Percentiles rank a stretch among this genome's conserved stretches.
Conservation (phyloP, 176 grass and related monocot species). For the Oryza glaberrima region DNA sequence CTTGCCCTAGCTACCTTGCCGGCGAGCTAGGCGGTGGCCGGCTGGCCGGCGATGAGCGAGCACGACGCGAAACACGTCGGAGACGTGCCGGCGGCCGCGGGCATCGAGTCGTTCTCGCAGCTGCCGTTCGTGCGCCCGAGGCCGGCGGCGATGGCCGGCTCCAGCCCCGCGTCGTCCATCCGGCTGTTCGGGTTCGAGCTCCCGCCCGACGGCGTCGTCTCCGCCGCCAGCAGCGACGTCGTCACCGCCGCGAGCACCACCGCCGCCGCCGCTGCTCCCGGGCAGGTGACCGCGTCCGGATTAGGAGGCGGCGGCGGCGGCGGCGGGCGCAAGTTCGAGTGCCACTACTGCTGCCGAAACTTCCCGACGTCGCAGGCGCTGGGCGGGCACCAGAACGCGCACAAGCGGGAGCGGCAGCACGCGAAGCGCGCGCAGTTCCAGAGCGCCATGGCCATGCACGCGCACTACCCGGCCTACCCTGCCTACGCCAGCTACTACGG, state of each 20-base stretch:
- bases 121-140: constrained; percentile 71
- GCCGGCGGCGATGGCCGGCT: constrained; percentile 16
- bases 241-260: neutral
- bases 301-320: neutral
- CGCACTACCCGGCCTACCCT: constrained; percentile 56
- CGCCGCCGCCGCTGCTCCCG: neutral
- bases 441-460: constrained; percentile 69
- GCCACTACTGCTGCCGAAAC: constrained; percentile 98
- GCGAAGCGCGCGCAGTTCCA: constrained; percentile 87
- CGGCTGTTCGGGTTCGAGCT: constrained; percentile 89
- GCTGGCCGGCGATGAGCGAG: constrained; percentile 61
- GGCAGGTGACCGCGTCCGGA: neutral
- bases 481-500: constrained; percentile 55
- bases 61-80: constrained; percentile 47
- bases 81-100: constrained; percentile 25
- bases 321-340: constrained; percentile 76
- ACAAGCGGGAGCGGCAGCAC: constrained; percentile 78
- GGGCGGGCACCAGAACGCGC: constrained; percentile 98
- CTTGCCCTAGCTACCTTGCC: neutral
- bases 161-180: constrained; percentile 50
- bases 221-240: constrained; percentile 16
- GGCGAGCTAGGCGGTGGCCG: neutral
- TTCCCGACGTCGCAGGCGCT: constrained; percentile 96
- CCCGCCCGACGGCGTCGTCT: constrained; percentile 38
- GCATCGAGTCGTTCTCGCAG: constrained; percentile 87